These are phyloP conservation scores for Candida glucosophila DNA, from an alignment of 1,139 yeast genomes.

Conservation along the genomic window DNA sequence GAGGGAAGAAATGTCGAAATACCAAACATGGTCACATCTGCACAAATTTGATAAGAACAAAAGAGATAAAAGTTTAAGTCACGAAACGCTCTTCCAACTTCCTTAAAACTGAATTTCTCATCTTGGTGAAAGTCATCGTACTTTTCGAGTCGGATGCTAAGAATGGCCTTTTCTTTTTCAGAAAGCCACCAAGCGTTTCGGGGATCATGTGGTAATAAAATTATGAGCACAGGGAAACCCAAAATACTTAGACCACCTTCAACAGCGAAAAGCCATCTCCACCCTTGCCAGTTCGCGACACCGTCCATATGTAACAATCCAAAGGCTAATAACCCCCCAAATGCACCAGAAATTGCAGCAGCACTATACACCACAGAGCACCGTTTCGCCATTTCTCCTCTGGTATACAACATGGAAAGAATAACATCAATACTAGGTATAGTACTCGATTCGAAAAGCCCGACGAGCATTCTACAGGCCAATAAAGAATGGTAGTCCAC, in stretches of 20 bases:
- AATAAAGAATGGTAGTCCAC: conserved; percentile 9
- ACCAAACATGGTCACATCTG: conserved; percentile 37
- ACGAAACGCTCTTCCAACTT: conserved; percentile 25
- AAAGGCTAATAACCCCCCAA: conserved; percentile 33
- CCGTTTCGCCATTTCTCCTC: conserved; percentile 33
- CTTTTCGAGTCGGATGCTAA: conserved; percentile 15
- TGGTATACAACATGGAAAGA: conserved; percentile 28
- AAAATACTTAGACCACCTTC: conserved; percentile 20
- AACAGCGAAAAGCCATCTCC: conserved; percentile 26
- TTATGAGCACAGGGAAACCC: neutral
- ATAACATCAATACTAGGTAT: conserved; percentile 31
- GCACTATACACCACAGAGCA: conserved; percentile 33
- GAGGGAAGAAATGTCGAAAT: conserved; percentile 41
- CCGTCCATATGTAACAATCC: conserved; percentile 30
- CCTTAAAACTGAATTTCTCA: conserved; percentile 27
- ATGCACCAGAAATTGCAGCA: conserved; percentile 34
- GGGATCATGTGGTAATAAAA: conserved; percentile 3
- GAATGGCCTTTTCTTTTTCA: conserved; percentile 15
- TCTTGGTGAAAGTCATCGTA: conserved; percentile 17
- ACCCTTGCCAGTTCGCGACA: conserved; percentile 9
- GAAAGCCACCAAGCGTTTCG: conserved; percentile 3
- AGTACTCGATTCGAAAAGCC: conserved; percentile 14
- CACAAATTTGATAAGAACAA: conserved; percentile 37
- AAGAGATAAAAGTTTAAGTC: conserved; percentile 33
- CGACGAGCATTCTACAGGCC: conserved; percentile 12